A percentile compares a stretch with the other conserved stretches of the same genome.
These are phyloP conservation scores for Populus nigra DNA, from an alignment of 345 rosid genomes.

Conservation along the genomic window DNA sequence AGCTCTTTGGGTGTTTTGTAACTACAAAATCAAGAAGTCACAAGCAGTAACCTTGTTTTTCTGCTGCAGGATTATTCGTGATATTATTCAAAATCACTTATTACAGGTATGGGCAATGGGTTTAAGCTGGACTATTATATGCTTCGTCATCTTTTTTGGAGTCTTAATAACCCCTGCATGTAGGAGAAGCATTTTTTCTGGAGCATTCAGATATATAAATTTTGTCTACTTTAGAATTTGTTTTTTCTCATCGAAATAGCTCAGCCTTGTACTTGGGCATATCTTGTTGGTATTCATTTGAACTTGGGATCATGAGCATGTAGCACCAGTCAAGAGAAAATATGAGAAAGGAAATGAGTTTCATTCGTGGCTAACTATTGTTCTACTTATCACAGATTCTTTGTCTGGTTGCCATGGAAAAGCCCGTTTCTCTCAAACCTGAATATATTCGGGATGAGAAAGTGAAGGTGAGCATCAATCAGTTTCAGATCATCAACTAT, in stretches of 20 bases:
- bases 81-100: constrained; percentile 94
- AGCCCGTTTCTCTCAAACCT: constrained; percentile 93
- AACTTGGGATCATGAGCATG: not conserved
- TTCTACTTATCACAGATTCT: constrained; percentile 57
- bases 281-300: not conserved
- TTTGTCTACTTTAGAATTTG: not conserved
- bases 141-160: constrained; percentile 1
- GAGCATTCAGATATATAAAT: constrained; percentile 1
- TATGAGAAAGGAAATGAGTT: not conserved
- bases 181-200: constrained; percentile 1
- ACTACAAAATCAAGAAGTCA: constrained; percentile 3
- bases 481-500: constrained; percentile 1
- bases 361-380: not conserved
- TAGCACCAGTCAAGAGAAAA: not conserved
- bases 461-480: constrained; percentile 69
- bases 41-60: constrained; percentile 13
- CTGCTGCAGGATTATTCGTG: constrained; percentile 84
- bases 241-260: not conserved
- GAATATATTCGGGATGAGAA: constrained; percentile 98
- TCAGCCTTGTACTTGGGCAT: not conserved
- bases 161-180: not conserved
- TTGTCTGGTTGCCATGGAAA: constrained; percentile 96
- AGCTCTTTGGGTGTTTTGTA: constrained; percentile 2
- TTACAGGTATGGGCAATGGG: constrained; percentile 61
- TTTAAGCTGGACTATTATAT: constrained; percentile 5